Evolutionary conservation across 1,284 basidiomycete genomes (phyloP), one percentile per base, ranked within the genome.

Genomic region (Omphalotus olearius): DNA sequence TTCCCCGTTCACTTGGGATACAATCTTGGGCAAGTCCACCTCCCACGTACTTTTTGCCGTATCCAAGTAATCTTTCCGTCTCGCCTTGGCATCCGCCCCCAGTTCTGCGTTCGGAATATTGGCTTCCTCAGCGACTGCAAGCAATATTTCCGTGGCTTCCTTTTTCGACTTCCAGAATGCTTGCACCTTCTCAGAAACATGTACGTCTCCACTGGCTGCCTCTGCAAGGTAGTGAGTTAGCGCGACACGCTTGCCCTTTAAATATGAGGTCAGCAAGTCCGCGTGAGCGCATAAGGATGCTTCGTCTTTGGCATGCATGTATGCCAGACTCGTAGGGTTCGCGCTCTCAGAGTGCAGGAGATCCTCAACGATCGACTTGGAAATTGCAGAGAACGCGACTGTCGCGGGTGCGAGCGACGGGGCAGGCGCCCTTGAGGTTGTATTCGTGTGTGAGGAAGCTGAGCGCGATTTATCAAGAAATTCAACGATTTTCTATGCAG

Each of bases 391-490:
- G 61, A 85, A 84, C 6, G 85, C 85, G 54, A 93, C 82, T 0
- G 91, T 93, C 0, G 91, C 88, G 0, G 92, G 91, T 1, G 86
- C 75, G 10, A 95, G 72, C 0, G 82, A 73, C 0, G 90, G 91
- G 0, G 91, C 88, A 0, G 91, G 91, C 2, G 82, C 80, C 14
- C 69, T 64, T 0, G 83, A 88, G 2, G 83, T 85, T 14, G 83
- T 84, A 59, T 79, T 77, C 3, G 85, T 88, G 51, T 75, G 80
- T 28, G 84, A 87, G 39, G 73, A 67, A 16, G 75, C 69, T 7
- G 82, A 88, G 46, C 89, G 80, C 14, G 88, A 89, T 62, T 85
- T 86, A 70, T 93, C 92, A 39, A 95, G 71, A 64, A 94, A 91
- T 52, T 87, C 82, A 50, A 89, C 75, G 56, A 94, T 88, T 33